A percentile compares a stretch with the other conserved stretches of the same genome.
Evolutionary conservation across 805 yeast genomes (phyloP).

Genomic region (Maudiozyma turicensis): DNA sequence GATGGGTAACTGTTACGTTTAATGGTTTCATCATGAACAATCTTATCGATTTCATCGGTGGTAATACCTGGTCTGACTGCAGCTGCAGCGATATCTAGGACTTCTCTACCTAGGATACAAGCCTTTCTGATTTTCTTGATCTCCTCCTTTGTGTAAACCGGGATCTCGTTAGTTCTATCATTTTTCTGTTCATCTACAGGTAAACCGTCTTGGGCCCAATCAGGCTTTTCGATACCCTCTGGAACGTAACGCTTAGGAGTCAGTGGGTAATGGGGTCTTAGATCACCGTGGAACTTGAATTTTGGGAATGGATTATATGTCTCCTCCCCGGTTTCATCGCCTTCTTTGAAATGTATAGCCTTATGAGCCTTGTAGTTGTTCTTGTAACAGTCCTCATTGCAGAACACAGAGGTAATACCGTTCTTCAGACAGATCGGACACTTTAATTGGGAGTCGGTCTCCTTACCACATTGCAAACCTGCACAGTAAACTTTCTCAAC

Average conservation of each 20-base stretch:
- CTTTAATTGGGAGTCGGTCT: conserved; percentile 62
- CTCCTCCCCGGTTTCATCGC: conserved; percentile 28
- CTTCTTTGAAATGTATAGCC: conserved; percentile 56
- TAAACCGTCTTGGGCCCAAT: conserved; percentile 70
- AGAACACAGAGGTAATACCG: conserved; percentile 54
- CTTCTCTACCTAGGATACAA: conserved; percentile 71
- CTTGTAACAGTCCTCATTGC: conserved; percentile 78
- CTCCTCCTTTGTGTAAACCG: conserved; percentile 54
- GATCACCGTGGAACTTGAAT: conserved; percentile 59
- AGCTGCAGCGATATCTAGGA: conserved; percentile 82
- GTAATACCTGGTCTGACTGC: conserved; percentile 81
- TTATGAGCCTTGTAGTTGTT: conserved; percentile 66
- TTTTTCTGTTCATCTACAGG: conserved; percentile 71
- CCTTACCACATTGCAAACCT: conserved; percentile 79
- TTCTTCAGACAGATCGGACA: conserved; percentile 88
- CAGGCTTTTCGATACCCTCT: conserved; percentile 62
- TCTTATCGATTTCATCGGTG: conserved; percentile 81
- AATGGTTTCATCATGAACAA: conserved; percentile 81
- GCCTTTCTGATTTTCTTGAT: conserved; percentile 67
- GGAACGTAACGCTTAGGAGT: conserved; percentile 66
- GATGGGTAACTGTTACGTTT: conserved; percentile 90
- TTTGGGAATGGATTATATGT: conserved; percentile 82
- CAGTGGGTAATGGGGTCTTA: conserved; percentile 77
- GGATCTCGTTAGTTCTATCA: conserved; percentile 59
- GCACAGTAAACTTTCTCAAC: conserved; percentile 39